A percentile compares a stretch with the other conserved stretches of the same genome.
phyloP scores from a whole-genome alignment of 2,329 filamentous ascomycete species.

The Eutypa lata region DNA sequence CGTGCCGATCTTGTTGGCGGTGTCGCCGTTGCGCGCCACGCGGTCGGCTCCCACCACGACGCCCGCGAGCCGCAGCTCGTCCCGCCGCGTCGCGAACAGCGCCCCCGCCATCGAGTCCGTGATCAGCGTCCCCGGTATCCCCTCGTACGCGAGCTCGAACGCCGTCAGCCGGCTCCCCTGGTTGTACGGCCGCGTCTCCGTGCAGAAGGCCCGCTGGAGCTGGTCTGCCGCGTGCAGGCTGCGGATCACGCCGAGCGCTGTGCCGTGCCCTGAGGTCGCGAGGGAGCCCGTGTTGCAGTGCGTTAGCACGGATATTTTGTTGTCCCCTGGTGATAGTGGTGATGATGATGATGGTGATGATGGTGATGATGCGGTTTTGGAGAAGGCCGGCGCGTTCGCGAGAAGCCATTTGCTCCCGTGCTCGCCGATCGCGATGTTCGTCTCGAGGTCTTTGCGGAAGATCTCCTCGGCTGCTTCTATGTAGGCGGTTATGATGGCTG shows the following conservation, averaged over 20 bases:
- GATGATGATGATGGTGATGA: too few relatives aligned
- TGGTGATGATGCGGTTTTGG: too few relatives aligned
- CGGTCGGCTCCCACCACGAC: slow-evolving; percentile 94
- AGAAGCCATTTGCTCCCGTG: slow-evolving; percentile 82
- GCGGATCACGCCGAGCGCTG: slow-evolving; percentile 89
- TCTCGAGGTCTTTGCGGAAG: slow-evolving; percentile 78
- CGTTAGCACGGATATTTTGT: slow-evolving; percentile 77
- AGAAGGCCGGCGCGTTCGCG: slow-evolving; percentile 45
- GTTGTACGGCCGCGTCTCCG: slow-evolving; percentile 96
- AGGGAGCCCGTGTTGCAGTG: slow-evolving; percentile 98
- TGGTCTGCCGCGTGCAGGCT: slow-evolving; percentile 65
- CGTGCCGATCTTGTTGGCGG: slow-evolving; percentile 97
- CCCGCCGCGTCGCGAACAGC: slow-evolving; percentile 64
- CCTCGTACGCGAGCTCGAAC: slow-evolving; percentile 92
- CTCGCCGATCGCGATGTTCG: slow-evolving; percentile 82
- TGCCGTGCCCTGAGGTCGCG: slow-evolving; percentile 96
- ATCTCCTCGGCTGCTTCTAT: slow-evolving; percentile 81
- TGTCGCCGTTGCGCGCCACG: slow-evolving; percentile 94
- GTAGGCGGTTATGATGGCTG: slow-evolving; percentile 66
- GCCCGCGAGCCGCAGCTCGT: slow-evolving; percentile 68
- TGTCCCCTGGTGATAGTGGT: slow-evolving; percentile 27
- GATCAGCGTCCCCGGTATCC: slow-evolving; percentile 85
- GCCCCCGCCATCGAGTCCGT: slow-evolving; percentile 97
- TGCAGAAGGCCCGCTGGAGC: slow-evolving; percentile 86
- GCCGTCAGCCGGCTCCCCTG: slow-evolving; percentile 93